phyloP scores from a whole-genome alignment of 768 basidiomycete genomes.

The Pholiota conissans region DNA sequence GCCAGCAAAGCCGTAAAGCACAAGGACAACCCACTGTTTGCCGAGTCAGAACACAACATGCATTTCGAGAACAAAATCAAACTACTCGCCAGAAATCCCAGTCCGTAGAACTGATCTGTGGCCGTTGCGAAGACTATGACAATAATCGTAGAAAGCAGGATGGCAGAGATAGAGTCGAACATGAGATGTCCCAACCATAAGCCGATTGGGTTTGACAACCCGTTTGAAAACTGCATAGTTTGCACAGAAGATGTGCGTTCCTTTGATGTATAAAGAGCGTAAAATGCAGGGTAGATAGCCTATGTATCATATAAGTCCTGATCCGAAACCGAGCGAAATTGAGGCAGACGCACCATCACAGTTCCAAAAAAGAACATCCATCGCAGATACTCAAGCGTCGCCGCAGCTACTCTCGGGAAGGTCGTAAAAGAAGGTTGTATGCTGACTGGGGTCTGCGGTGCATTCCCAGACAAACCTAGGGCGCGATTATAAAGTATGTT shows the following conservation, averaged over 20 bases:
- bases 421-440: slow-evolving; percentile 54
- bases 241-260: slow-evolving; percentile 74
- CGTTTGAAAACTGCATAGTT: slow-evolving; percentile 82
- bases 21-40: slow-evolving; percentile 13
- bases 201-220: slow-evolving; percentile 65
- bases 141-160: slow-evolving; percentile 61
- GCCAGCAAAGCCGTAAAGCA: slow-evolving; percentile 68
- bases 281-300: slow-evolving; percentile 81
- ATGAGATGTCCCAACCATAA: slow-evolving; percentile 80
- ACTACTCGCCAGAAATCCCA: slow-evolving; percentile 57
- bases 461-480: slow-evolving; percentile 20
- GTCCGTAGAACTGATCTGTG: slow-evolving; percentile 64
- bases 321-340: neutral
- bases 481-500: slow-evolving; percentile 68
- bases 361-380: slow-evolving; percentile 78
- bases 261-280: slow-evolving; percentile 70
- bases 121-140: slow-evolving; percentile 57
- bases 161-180: slow-evolving; percentile 64
- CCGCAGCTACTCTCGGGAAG: slow-evolving; percentile 54
- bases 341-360: slow-evolving; percentile 52
- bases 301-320: slow-evolving; percentile 21
- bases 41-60: neutral
- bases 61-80: neutral
- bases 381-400: slow-evolving; percentile 61
- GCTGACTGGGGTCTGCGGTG: slow-evolving; percentile 9